Evolutionary conservation across 805 yeast species (phyloP), one percentile per base, ranked within the genome.

Genomic region (Teunomyces aglyptinius): DNA sequence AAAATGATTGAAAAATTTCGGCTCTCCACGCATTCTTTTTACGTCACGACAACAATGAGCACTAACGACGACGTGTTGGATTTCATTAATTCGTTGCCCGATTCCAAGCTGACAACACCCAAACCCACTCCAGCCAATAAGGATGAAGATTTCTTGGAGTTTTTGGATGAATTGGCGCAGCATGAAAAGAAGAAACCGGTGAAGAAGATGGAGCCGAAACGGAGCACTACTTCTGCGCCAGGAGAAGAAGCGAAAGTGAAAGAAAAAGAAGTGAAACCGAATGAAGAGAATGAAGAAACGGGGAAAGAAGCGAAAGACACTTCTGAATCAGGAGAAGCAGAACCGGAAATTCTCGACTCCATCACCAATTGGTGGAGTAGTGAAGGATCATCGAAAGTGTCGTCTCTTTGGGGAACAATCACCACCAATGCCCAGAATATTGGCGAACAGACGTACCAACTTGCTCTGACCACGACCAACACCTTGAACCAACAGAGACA

Each of bases 41-140:
- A 31, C 18, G 13, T 41, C 26, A 41, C 24, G 6, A 38, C 41
- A 44, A 33, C 33, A 6, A 51, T 44, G 50, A 33, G 51, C n/a
- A 49, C 83, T 48, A 82, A 83, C 19, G 87, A 85, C 52, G 92
- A 86, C 56, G 92, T 87, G 4, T 73, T 87, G 45, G 92, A 86
- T 52, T 88, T 88, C 59, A 74, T 87, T 54, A 89, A 86, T 58
- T 85, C 91, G 0, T 76, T 89, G 41, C 94, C 95, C 3, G 89
- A 84, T 42, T 73, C 76, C 19, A 68, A 66, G 48, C 48, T 63
- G n/a, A 56, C 58, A 7, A 63, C 70, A 3, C 64, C 66, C 16
- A 55, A 50, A 26, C 67, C 74, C 36, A 57, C 54, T 33, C 67
- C 61, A 31, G 50, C 51, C 11, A 47, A 49, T 13, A 76, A 78